Evolutionary conservation across 192 early-diverging fungal genomes (phyloP).

Genomic region (Mortierella hygrophila): DNA sequence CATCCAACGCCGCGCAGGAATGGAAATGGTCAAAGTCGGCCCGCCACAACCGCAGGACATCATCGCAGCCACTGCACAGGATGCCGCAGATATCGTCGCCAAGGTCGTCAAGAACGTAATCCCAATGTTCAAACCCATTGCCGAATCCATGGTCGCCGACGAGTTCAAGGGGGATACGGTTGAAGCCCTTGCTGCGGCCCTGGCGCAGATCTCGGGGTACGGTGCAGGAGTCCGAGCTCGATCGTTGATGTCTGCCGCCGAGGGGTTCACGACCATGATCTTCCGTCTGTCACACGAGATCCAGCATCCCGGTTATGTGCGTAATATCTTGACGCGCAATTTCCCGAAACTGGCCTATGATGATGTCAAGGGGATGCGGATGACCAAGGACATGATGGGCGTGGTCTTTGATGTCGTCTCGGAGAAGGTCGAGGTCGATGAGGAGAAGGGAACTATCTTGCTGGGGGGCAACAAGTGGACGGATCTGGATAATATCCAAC

Average conservation of each 20-base stretch:
- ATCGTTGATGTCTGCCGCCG: slow-evolving; percentile 86
- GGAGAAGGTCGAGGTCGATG: slow-evolving; percentile 73
- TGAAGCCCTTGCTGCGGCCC: slow-evolving; percentile 82
- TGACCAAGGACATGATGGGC: slow-evolving; percentile 83
- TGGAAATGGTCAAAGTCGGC: slow-evolving; percentile 82
- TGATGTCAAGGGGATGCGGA: slow-evolving; percentile 84
- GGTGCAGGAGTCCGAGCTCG: slow-evolving; percentile 83
- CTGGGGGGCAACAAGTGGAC: slow-evolving; percentile 81
- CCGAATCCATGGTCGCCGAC: slow-evolving; percentile 78
- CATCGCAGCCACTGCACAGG: slow-evolving; percentile 79
- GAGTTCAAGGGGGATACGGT: slow-evolving; percentile 77
- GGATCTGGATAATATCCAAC: slow-evolving; percentile 71
- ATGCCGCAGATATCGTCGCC: slow-evolving; percentile 79
- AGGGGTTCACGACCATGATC: slow-evolving; percentile 85
- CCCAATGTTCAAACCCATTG: slow-evolving; percentile 82
- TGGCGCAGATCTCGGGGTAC: slow-evolving; percentile 92
- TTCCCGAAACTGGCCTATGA: slow-evolving; percentile 80
- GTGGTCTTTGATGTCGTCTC: slow-evolving; percentile 88
- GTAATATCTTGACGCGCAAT: slow-evolving; percentile 77
- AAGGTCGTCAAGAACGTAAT: slow-evolving; percentile 81
- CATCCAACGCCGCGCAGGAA: slow-evolving; percentile 84
- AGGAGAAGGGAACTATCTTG: slow-evolving; percentile 56
- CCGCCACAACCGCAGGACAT: slow-evolving; percentile 96
- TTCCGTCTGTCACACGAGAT: slow-evolving; percentile 76
- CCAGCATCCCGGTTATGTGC: slow-evolving; percentile 87